A percentile compares a stretch with the other conserved stretches of the same genome.
These are phyloP conservation scores for Casaregolazyma suthepensis DNA, from an alignment of 1,139 yeast genomes.

Conservation along the genomic window DNA sequence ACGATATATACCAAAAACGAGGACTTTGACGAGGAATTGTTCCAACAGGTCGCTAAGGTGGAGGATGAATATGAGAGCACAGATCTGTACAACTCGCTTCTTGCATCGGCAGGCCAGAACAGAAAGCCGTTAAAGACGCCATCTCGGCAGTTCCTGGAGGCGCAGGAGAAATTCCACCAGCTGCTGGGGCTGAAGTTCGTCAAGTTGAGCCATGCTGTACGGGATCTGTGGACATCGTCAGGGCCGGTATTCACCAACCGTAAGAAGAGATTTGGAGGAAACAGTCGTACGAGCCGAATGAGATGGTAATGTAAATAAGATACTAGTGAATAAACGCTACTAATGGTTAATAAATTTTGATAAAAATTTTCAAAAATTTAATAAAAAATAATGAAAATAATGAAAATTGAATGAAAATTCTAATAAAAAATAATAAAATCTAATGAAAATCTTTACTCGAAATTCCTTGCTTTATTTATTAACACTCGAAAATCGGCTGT, in stretches of 20 bases:
- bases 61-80: constrained; percentile 16
- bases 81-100: constrained; percentile 14
- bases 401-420: neutral
- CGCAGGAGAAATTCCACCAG: constrained; percentile 10
- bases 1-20: constrained; percentile 15
- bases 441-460: too few relatives aligned
- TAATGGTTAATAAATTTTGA: too few relatives aligned
- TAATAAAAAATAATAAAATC: too few relatives aligned
- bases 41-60: constrained; percentile 11
- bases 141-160: constrained; percentile 11
- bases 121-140: constrained; percentile 12
- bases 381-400: too few relatives aligned
- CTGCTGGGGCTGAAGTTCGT: constrained; percentile 15
- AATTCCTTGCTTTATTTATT: too few relatives aligned
- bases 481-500: too few relatives aligned
- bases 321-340: neutral
- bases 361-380: too few relatives aligned
- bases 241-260: constrained; percentile 7
- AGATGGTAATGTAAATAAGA: constrained; percentile 11
- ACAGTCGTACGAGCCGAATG: constrained; percentile 13
- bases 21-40: constrained; percentile 13
- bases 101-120: constrained; percentile 11
- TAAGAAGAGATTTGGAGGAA: constrained; percentile 15
- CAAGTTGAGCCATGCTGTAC: constrained; percentile 12
- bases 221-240: constrained; percentile 12